Conservation (phyloP, 257 asterid genomes). For the Phtheirospermum japonicum region DNA sequence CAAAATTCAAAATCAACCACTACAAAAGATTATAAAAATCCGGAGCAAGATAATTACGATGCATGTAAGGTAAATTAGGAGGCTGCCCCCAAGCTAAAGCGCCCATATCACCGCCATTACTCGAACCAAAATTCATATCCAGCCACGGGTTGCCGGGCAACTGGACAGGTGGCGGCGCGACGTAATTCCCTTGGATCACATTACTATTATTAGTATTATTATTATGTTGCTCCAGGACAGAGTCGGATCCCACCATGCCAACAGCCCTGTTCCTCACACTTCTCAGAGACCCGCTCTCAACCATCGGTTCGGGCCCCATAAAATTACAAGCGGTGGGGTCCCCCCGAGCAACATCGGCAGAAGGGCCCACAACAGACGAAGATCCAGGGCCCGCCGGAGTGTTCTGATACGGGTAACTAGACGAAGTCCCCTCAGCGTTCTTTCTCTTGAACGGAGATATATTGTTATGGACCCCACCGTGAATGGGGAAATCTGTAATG, state of each 20-base stretch:
- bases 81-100: conserved; percentile 59
- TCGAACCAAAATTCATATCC: conserved; percentile 48
- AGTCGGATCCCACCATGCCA: conserved; percentile 21
- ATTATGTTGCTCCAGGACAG: neutral
- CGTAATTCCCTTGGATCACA: conserved; percentile 52
- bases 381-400: conserved; percentile 60
- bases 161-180: conserved; percentile 45
- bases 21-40: neutral
- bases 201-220: neutral
- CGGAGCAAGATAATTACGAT: conserved; percentile 40
- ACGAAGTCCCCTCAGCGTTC: conserved; percentile 39
- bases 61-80: conserved; percentile 38
- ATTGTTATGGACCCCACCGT: conserved; percentile 44
- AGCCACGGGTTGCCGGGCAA: conserved; percentile 64
- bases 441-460: conserved; percentile 57
- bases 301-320: conserved; percentile 24
- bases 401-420: conserved; percentile 30
- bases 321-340: conserved; percentile 30
- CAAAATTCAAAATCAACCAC: neutral
- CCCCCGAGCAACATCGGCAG: conserved; percentile 31
- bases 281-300: conserved; percentile 37
- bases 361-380: conserved; percentile 41
- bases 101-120: conserved; percentile 52
- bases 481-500: conserved; percentile 51
- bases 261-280: conserved; percentile 43